These are phyloP conservation scores for Apophysomyces trapeziformis DNA, from an alignment of 371 early-diverging fungal species.

Conservation along the genomic window DNA sequence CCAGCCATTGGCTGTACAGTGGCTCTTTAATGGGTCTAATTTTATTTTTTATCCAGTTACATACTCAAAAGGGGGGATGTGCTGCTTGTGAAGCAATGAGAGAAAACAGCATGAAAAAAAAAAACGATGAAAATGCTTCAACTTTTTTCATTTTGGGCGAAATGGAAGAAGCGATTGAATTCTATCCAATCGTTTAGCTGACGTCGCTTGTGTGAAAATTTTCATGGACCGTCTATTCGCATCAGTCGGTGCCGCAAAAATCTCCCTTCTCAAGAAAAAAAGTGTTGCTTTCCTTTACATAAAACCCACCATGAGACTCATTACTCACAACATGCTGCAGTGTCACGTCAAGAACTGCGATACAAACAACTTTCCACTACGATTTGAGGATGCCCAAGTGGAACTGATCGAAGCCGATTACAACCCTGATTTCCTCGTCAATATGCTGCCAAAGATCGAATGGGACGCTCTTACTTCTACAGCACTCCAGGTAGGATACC, in stretches of 20 bases:
- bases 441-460: slow-evolving; percentile 85
- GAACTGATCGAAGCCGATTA: slow-evolving; percentile 86
- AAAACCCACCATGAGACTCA: slow-evolving; percentile 73
- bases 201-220: too few species aligned
- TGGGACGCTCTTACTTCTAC: slow-evolving; percentile 84
- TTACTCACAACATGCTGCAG: slow-evolving; percentile 98
- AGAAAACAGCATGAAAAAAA: too few species aligned
- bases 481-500: slow-evolving; percentile 63
- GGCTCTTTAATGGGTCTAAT: too few species aligned
- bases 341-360: slow-evolving; percentile 96
- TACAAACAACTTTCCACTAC: slow-evolving; percentile 87
- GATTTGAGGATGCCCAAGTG: slow-evolving; percentile 81
- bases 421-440: slow-evolving; percentile 83
- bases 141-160: too few species aligned
- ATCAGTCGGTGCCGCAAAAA: neutral
- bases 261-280: neutral
- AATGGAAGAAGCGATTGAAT: too few species aligned
- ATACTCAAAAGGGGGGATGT: too few species aligned
- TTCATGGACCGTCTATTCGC: too few species aligned
- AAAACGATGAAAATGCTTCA: too few species aligned
- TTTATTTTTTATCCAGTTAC: too few species aligned
- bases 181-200: too few species aligned
- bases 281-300: neutral
- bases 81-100: too few species aligned
- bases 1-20: too few species aligned